Evolutionary conservation across 2,329 filamentous ascomycete species (phyloP), one percentile per base, ranked within the genome.

Genomic region (Colletotrichum simmondsii): DNA sequence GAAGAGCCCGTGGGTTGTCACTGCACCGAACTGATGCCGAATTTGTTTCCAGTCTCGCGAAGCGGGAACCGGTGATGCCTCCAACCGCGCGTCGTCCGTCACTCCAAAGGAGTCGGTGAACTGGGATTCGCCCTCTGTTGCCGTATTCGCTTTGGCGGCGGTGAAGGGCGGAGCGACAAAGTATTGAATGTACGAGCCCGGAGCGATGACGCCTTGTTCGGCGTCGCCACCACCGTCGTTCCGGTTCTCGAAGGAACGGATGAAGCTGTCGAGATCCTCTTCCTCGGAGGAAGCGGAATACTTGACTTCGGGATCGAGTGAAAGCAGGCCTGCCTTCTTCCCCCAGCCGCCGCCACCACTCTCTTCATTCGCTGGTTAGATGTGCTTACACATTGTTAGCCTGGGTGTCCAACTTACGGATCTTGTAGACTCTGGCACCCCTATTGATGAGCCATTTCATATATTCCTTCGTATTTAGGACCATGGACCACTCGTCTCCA

Each of bases 321-420:
- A 94, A 3, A 97, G 84, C 0, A 97, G 84, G 0, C 94, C 94
- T 77, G 93, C 91, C 80, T 96, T 97, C 68, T 89, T 86, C 19
- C 94, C 94, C 94, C 94, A 97, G 24, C 94, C 94, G 54, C 94
- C 94, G 58, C 94, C 94, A 5, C 94, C 94, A 77, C 93, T 95
- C 75, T 95, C 89, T 87, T 85, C 81, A 65, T 32, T 37, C 35
- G 56, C 16, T 14, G 59, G 75, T 58, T 63, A 63, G 66, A 75
- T 69, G 37, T 19, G n/a, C 4, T 57, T 14, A 6, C 30, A 37
- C 11, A 26, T 22, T 26, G 52, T 22, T 22, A n/a, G 56, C 11
- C 24, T n/a, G 22, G 42, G 11, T 7, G 30, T 32, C n/a, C n/a
- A 16, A 82, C 85, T 77, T 79, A 87, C 86, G 77, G 12, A 88